Conservation (phyloP, 371 early-diverging fungal species). For the Apophysomyces ossiformis region DNA sequence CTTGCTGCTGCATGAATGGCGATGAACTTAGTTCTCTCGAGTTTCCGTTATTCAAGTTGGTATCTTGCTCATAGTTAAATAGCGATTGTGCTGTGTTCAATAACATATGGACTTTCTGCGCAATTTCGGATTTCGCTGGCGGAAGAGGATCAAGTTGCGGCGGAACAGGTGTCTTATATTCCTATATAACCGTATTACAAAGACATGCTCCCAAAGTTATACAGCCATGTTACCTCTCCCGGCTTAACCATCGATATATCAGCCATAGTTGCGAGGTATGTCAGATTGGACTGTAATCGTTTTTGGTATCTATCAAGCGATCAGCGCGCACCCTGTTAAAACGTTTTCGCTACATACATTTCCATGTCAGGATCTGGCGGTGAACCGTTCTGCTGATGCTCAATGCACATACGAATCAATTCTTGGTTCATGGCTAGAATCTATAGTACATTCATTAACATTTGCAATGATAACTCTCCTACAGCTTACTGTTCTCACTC, state of each 20-base stretch:
- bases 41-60: neutral
- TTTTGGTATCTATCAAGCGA: constrained; percentile 49
- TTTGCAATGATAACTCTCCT: neutral
- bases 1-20: constrained; percentile 13
- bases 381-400: constrained; percentile 33
- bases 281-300: constrained; percentile 56
- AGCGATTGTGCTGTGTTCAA: constrained; percentile 37
- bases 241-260: constrained; percentile 57
- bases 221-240: constrained; percentile 41
- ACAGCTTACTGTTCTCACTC: constrained; percentile 41
- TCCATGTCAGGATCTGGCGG: constrained; percentile 41
- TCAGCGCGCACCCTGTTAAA: neutral
- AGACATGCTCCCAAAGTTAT: neutral
- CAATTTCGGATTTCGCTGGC: constrained; percentile 33
- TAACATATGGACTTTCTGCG: constrained; percentile 39
- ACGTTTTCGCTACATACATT: neutral
- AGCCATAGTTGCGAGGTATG: constrained; percentile 61
- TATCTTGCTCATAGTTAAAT: constrained; percentile 22
- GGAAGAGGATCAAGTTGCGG: constrained; percentile 52
- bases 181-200: constrained; percentile 23
- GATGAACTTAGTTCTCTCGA: constrained; percentile 20
- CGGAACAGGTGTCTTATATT: constrained; percentile 36
- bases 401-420: constrained; percentile 53
- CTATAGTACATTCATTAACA: constrained; percentile 17
- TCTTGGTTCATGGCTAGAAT: constrained; percentile 56